Conservation (phyloP, 192 early-diverging fungal species). For the Gryganskiella cystojenkinii region DNA sequence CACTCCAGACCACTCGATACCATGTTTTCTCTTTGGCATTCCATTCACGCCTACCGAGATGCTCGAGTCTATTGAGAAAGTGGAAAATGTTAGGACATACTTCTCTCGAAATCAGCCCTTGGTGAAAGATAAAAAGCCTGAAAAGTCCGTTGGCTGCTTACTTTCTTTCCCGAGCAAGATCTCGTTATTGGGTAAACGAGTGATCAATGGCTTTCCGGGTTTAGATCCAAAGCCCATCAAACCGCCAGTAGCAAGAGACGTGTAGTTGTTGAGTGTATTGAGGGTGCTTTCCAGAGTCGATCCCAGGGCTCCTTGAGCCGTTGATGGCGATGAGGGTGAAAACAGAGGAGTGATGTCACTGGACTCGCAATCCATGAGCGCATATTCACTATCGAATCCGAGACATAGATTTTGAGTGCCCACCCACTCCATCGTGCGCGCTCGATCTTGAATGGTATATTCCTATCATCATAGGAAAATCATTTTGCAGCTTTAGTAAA, state of each 20-base stretch:
- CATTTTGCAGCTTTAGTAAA: too few relatives aligned
- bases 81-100: too few relatives aligned
- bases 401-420: constrained; percentile 73
- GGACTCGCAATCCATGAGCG: constrained; percentile 67
- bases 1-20: constrained; percentile 70
- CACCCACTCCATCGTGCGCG: constrained; percentile 83
- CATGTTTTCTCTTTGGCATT: constrained; percentile 64
- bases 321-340: constrained; percentile 51
- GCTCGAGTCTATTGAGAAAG: constrained; percentile 57
- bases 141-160: too few relatives aligned
- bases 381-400: constrained; percentile 71
- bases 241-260: constrained; percentile 33
- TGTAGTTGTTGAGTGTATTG: constrained; percentile 54
- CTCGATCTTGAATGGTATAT: constrained; percentile 73
- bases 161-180: constrained; percentile 72
- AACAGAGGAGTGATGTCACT: constrained; percentile 67
- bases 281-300: constrained; percentile 54
- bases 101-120: too few relatives aligned
- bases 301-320: constrained; percentile 52
- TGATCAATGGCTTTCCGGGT: constrained; percentile 67
- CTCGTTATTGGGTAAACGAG: constrained; percentile 70
- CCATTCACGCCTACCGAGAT: constrained; percentile 68
- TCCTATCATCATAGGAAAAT: constrained; percentile 62
- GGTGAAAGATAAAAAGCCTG: too few relatives aligned
- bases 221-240: constrained; percentile 61